Conservation (phyloP, 2,329 filamentous ascomycete species). For the Fusarium lyarnte region DNA sequence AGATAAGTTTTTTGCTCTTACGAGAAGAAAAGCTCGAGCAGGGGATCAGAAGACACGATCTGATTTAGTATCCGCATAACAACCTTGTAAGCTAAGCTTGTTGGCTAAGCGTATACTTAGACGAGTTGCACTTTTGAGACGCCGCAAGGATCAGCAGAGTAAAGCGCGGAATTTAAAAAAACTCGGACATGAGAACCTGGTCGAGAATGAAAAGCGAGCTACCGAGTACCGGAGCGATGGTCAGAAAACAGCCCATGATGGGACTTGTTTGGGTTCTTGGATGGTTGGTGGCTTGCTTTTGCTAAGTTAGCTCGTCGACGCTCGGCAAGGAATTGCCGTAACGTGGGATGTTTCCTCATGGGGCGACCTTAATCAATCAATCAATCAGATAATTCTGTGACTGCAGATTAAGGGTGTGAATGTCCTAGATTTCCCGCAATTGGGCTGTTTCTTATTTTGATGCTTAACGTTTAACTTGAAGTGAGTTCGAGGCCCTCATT, state of each 20-base stretch:
- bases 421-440: constrained; percentile 20
- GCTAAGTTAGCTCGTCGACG: constrained; percentile 11
- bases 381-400: constrained; percentile 22
- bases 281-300: constrained; percentile 34
- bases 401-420: neutral
- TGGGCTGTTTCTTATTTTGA: constrained; percentile 7
- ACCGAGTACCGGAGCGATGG: neutral
- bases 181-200: neutral
- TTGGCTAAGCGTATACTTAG: constrained; percentile 3
- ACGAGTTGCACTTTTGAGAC: constrained; percentile 18
- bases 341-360: constrained; percentile 27
- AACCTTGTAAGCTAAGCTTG: constrained; percentile 13
- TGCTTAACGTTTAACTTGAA: neutral
- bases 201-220: neutral
- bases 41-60: neutral
- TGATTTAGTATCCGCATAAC: constrained; percentile 17
- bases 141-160: constrained; percentile 6
- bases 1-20: constrained; percentile 14
- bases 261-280: constrained; percentile 9
- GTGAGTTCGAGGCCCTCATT: neutral
- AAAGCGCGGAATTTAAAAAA: neutral
- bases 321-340: constrained; percentile 43
- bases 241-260: constrained; percentile 22
- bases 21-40: neutral
- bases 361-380: constrained; percentile 15